Conservation (phyloP, 1,139 yeast species). For the Blastobotrys niveus region DNA sequence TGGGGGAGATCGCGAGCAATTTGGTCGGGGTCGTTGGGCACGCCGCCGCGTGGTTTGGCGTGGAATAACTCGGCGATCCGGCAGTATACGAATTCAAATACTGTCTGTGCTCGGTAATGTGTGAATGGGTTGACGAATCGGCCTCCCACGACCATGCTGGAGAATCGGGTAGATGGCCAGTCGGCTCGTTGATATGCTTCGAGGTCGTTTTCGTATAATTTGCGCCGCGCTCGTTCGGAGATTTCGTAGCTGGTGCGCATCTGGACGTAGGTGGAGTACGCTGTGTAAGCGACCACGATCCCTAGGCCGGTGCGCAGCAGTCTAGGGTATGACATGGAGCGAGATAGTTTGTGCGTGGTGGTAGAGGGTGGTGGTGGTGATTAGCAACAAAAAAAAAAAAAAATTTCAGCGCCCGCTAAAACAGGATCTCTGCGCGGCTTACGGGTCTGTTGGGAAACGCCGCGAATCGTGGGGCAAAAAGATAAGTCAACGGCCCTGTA, state of each 20-base stretch:
- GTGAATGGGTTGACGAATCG: slow-evolving; percentile 84
- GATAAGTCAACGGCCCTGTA: too few relatives aligned
- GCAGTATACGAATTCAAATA: slow-evolving; percentile 74
- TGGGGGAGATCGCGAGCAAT: slow-evolving; percentile 47
- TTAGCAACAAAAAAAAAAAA: slow-evolving; percentile 3
- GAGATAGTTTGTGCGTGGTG: not conserved
- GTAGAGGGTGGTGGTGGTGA: not conserved
- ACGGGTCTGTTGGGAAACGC: too few relatives aligned
- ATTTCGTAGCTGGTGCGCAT: slow-evolving; percentile 53
- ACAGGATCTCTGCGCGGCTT: too few relatives aligned
- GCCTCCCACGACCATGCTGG: slow-evolving; percentile 59
- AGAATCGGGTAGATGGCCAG: slow-evolving; percentile 33
- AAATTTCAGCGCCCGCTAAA: too few relatives aligned
- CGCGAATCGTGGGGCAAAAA: too few relatives aligned
- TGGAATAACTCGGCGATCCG: slow-evolving; percentile 67
- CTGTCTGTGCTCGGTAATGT: slow-evolving; percentile 87
- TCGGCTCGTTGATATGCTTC: slow-evolving; percentile 34
- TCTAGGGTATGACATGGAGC: slow-evolving; percentile 1
- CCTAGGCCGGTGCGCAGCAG: slow-evolving; percentile 45
- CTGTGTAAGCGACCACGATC: slow-evolving; percentile 55
- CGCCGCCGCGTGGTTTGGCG: slow-evolving; percentile 59
- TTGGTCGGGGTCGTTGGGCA: slow-evolving; percentile 48
- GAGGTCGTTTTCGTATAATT: slow-evolving; percentile 22
- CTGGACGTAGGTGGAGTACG: slow-evolving; percentile 61
- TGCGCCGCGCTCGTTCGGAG: slow-evolving; percentile 40